A percentile compares a stretch with the other conserved stretches of the same genome.
Conservation (phyloP, 1,284 basidiomycete species). For the Boletus smithii region DNA sequence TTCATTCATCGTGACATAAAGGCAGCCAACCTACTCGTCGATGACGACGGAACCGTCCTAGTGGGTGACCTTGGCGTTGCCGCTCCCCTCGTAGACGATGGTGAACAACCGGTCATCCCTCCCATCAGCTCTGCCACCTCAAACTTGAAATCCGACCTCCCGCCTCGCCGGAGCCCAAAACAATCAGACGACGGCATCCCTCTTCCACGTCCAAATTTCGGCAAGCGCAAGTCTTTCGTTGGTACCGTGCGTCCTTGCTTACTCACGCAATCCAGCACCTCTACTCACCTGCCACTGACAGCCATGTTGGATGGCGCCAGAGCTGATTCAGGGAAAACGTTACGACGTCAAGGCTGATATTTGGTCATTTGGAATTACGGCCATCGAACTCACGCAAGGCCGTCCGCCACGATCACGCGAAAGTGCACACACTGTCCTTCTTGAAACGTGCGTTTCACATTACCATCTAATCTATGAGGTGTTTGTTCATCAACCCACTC, state of each 20-base stretch:
- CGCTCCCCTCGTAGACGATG: conserved; percentile 70
- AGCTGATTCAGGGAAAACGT: conserved; percentile 78
- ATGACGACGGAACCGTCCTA: conserved; percentile 86
- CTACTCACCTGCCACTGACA: conserved; percentile 25
- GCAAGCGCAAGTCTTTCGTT: conserved; percentile 83
- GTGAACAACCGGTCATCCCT: conserved; percentile 33
- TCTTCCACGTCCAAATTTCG: conserved; percentile 42
- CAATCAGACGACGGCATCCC: conserved; percentile 3
- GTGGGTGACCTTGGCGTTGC: conserved; percentile 88
- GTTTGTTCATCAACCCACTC: conserved; percentile 14
- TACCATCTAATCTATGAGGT: conserved; percentile 8
- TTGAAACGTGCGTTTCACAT: conserved; percentile 57
- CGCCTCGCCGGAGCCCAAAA: conserved; percentile 17
- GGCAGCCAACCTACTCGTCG: conserved; percentile 84
- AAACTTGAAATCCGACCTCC: conserved; percentile 35
- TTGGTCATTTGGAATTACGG: conserved; percentile 90
- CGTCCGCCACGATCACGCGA: conserved; percentile 79
- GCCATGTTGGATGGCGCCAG: conserved; percentile 95
- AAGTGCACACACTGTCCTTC: conserved; percentile 68
- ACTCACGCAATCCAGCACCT: background rate
- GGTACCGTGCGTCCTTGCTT: conserved; percentile 62
- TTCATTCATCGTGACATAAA: conserved; percentile 90
- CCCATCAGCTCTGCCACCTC: conserved; percentile 26
- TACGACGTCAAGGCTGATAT: conserved; percentile 88
- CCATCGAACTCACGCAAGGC: conserved; percentile 80